Conservation (phyloP, 2,329 filamentous ascomycete genomes). For the Phaeosphaeriaceae sp. region DNA sequence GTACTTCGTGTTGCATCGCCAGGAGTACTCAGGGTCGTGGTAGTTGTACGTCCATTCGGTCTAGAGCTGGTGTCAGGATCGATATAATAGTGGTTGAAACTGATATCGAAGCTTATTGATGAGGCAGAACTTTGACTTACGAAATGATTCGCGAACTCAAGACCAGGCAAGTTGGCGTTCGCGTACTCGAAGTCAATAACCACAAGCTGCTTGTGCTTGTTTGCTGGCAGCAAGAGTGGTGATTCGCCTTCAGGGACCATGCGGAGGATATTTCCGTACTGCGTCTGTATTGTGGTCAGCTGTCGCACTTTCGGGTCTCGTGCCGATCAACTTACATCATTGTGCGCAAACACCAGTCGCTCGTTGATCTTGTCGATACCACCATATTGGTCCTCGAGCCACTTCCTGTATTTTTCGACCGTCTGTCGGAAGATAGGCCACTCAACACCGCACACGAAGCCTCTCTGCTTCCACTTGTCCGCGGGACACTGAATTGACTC, state of each 20-base stretch:
- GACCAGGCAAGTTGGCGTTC: conserved; percentile 81
- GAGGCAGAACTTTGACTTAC: conserved; percentile 51
- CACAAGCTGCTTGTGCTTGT: conserved; percentile 93
- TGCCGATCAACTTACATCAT: conserved; percentile 72
- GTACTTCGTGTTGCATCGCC: conserved; percentile 69
- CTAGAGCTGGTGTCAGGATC: conserved; percentile 37
- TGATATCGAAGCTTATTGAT: neutral
- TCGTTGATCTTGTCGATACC: conserved; percentile 71
- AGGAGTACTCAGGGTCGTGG: conserved; percentile 72
- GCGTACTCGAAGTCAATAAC: conserved; percentile 99
- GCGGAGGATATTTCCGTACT: conserved; percentile 97
- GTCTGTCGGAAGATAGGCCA: conserved; percentile 80
- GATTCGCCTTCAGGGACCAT: conserved; percentile 74
- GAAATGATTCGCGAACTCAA: conserved; percentile 98
- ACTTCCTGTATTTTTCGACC: conserved; percentile 78
- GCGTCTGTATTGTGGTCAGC: conserved; percentile 68
- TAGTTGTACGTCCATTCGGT: conserved; percentile 99
- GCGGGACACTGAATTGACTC: conserved; percentile 45
- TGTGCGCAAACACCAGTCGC: conserved; percentile 91
- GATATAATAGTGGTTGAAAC: neutral
- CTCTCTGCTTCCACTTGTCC: conserved; percentile 71
- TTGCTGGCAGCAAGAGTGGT: conserved; percentile 84
- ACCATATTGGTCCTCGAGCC: conserved; percentile 76
- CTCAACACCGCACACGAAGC: conserved; percentile 81
- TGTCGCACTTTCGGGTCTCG: neutral